Conservation (phyloP, 2,329 filamentous ascomycete genomes). For the Pyrenophora tritici-repentis region DNA sequence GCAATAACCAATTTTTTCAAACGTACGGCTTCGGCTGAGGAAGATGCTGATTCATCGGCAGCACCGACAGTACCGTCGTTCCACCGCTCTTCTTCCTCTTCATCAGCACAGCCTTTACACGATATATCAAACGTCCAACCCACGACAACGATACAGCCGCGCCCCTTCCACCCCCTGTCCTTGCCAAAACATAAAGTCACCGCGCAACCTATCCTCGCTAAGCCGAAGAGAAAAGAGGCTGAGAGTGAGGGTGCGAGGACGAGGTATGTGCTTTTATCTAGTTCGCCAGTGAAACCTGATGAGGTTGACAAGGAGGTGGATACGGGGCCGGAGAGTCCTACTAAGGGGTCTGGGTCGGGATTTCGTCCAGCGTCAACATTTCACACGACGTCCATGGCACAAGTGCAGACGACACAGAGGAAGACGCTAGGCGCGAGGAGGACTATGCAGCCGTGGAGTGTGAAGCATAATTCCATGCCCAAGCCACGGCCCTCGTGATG, state of each 20-base stretch:
- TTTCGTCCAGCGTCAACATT: conserved; percentile 48
- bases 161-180: conserved; percentile 31
- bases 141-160: conserved; percentile 8
- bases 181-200: conserved; percentile 37
- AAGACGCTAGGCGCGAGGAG: conserved; percentile 58
- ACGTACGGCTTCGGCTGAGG: too few species aligned
- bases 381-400: conserved; percentile 51
- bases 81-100: conserved; percentile 28
- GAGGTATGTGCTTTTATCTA: conserved; percentile 56
- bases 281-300: conserved; percentile 48
- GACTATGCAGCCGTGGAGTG: conserved; percentile 58
- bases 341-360: conserved; percentile 13
- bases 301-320: conserved; percentile 8
- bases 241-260: conserved; percentile 31
- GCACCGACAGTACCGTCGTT: too few species aligned
- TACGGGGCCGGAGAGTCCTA: conserved; percentile 16
- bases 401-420: conserved; percentile 41
- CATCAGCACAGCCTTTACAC: conserved; percentile 22
- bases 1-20: conserved; percentile 60
- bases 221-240: conserved; percentile 31
- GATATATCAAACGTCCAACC: conserved; percentile 43
- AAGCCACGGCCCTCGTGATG: conserved; percentile 30
- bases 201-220: conserved; percentile 41
- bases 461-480: conserved; percentile 42
- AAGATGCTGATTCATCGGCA: too few species aligned